phyloP scores from a whole-genome alignment of 192 early-diverging fungal species.

The Backusella australiensis region DNA sequence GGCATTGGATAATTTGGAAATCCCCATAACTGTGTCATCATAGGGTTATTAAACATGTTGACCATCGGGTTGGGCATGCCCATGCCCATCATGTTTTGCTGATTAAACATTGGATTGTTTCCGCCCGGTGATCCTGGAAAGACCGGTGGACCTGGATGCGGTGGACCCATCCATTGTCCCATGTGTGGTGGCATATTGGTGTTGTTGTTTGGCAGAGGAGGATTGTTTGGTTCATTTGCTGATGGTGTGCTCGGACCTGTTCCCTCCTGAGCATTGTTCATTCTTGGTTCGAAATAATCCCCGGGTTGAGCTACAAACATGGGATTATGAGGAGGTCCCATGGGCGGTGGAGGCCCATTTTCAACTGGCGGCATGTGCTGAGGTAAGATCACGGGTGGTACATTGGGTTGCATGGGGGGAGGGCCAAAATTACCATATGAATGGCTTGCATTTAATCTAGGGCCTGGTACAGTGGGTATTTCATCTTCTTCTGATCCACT shows the following conservation, averaged over 20 bases:
- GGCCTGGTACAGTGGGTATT: neutral
- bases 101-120: neutral
- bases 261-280: neutral
- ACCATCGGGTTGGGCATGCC: neutral
- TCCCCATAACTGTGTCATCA: neutral
- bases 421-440: neutral
- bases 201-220: neutral
- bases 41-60: neutral
- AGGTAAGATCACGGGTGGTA: neutral
- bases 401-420: neutral
- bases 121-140: neutral
- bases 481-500: neutral
- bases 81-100: slow-evolving; percentile 1
- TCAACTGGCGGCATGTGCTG: neutral
- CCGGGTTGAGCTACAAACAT: slow-evolving; percentile 3
- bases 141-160: neutral
- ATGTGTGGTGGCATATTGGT: neutral
- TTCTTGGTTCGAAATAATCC: neutral
- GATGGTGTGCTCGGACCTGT: slow-evolving; percentile 3
- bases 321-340: neutral
- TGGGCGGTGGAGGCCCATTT: neutral
- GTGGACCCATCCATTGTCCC: neutral
- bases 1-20: neutral
- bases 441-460: neutral
- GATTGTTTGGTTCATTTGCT: neutral